Evolutionary conservation across 139 green algal species (phyloP).

Genomic region (Volvox africanus): DNA sequence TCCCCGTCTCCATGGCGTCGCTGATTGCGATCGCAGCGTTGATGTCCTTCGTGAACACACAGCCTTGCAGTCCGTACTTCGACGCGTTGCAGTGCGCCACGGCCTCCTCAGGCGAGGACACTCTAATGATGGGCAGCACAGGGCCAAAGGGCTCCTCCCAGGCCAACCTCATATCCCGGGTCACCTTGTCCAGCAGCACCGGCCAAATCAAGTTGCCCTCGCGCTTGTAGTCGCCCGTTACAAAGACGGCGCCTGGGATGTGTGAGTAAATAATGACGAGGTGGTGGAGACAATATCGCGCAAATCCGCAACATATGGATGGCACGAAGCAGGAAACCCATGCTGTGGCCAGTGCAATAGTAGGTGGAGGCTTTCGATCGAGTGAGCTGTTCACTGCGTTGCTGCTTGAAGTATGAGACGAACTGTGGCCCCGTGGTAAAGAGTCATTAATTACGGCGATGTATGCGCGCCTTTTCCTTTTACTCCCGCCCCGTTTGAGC

Average conservation of each 20-base stretch:
- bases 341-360: too few species aligned
- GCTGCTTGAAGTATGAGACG: too few species aligned
- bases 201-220: constrained; percentile 97
- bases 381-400: too few species aligned
- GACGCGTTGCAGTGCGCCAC: constrained; percentile 91
- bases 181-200: constrained; percentile 93
- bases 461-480: too few species aligned
- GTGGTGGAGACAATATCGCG: too few species aligned
- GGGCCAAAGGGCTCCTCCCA: constrained; percentile 98
- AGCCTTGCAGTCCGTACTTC: constrained; percentile 73
- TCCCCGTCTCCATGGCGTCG: constrained; percentile 96
- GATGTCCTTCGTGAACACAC: constrained; percentile 95
- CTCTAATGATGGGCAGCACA: constrained; percentile 92
- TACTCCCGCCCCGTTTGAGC: too few species aligned
- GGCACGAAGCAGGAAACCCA: too few species aligned
- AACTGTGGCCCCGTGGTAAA: too few species aligned
- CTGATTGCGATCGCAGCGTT: constrained; percentile 88
- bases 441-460: too few species aligned
- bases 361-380: too few species aligned
- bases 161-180: constrained; percentile 89
- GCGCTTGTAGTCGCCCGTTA: constrained; percentile 72
- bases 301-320: too few species aligned
- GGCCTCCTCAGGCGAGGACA: constrained; percentile 81
- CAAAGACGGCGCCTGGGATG: constrained; percentile 70
- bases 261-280: too few species aligned